These are phyloP conservation scores for Colletotrichum sp. DNA, from an alignment of 2,329 filamentous ascomycete species.

Conservation along the genomic window DNA sequence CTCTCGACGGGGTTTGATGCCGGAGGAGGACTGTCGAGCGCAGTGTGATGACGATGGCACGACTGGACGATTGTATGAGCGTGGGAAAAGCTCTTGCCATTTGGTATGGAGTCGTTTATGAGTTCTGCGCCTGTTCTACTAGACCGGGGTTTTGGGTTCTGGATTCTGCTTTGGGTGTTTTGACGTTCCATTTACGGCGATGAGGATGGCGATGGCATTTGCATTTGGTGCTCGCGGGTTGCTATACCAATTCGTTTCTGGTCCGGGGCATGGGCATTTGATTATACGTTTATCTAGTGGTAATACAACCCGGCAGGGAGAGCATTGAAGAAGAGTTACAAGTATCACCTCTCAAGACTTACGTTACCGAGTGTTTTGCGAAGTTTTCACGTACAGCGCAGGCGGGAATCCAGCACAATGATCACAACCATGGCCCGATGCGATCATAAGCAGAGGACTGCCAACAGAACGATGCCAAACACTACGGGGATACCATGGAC, in stretches of 20 bases:
- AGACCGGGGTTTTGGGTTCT: conserved; percentile 9
- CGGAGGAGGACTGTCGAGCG: conserved; percentile 15
- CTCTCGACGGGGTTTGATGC: conserved; percentile 7
- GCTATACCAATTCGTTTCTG: conserved; percentile 15
- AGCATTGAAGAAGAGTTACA: neutral
- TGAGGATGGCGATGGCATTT: conserved; percentile 15
- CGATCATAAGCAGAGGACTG: neutral
- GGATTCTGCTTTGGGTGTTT: conserved; percentile 9
- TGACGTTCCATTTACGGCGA: neutral
- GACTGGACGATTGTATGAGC: conserved; percentile 24
- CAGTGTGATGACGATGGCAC: conserved; percentile 22
- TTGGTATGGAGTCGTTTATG: neutral
- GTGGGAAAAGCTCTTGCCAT: conserved; percentile 8
- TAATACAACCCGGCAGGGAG: conserved; percentile 14
- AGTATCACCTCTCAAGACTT: neutral
- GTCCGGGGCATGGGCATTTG: conserved; percentile 14
- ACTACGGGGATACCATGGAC: neutral
- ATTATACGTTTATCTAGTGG: conserved; percentile 17
- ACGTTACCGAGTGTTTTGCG: neutral
- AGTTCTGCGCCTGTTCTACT: conserved; percentile 11
- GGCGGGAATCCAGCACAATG: neutral
- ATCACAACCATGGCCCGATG: neutral
- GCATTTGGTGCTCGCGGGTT: conserved; percentile 15
- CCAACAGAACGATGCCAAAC: neutral
- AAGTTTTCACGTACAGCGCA: neutral